A percentile compares a stretch with the other conserved stretches of the same genome.
These are phyloP conservation scores for Aspergillus udagawae DNA, from an alignment of 2,329 filamentous ascomycete species.

Conservation along the genomic window DNA sequence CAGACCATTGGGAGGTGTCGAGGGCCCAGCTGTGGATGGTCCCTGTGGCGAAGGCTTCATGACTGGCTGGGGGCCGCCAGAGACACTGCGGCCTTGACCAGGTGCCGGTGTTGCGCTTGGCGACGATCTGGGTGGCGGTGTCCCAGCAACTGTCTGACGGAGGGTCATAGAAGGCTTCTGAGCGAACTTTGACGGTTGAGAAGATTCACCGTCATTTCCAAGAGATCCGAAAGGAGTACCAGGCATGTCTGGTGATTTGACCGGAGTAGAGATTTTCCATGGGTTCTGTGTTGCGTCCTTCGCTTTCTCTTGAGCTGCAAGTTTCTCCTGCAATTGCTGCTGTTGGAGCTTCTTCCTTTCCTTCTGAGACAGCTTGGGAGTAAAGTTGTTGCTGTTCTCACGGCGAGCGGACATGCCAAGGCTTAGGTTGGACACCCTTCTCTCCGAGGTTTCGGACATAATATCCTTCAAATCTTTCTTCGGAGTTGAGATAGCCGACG, in stretches of 20 bases:
- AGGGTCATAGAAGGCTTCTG: constrained; percentile 54
- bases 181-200: constrained; percentile 22
- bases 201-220: constrained; percentile 7
- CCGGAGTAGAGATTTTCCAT: constrained; percentile 56
- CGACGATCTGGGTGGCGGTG: constrained; percentile 26
- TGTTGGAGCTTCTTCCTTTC: constrained; percentile 83
- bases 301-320: constrained; percentile 29
- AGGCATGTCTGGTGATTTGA: constrained; percentile 11
- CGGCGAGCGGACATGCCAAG: constrained; percentile 48
- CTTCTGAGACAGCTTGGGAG: constrained; percentile 77
- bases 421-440: constrained; percentile 51
- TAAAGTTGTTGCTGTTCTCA: constrained; percentile 36
- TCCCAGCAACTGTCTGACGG: constrained; percentile 56
- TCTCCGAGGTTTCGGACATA: constrained; percentile 59
- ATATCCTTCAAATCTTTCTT: constrained; percentile 75
- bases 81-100: constrained; percentile 41
- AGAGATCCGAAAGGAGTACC: constrained; percentile 38
- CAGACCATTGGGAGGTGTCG: constrained; percentile 17
- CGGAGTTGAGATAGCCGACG: constrained; percentile 51
- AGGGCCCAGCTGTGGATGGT: constrained; percentile 41
- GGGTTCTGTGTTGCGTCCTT: constrained; percentile 45
- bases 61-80: constrained; percentile 12
- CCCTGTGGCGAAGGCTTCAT: constrained; percentile 17
- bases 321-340: constrained; percentile 51
- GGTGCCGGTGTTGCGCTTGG: constrained; percentile 39